These are phyloP conservation scores for Xylaria cubensis DNA, from an alignment of 495 filamentous ascomycete species.

Conservation along the genomic window DNA sequence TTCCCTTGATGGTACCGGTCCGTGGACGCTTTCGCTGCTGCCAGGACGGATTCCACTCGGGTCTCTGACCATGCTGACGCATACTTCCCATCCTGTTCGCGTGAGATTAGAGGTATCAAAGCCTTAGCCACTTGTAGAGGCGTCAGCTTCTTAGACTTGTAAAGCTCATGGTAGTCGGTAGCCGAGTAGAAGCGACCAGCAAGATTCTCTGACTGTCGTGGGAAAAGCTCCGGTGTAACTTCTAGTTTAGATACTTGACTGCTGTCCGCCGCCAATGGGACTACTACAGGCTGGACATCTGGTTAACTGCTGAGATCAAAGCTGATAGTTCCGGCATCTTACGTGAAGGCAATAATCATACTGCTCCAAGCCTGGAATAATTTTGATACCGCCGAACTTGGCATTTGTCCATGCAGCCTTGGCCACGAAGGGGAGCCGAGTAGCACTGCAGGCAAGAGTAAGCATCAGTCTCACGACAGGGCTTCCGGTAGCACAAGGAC, in stretches of 20 bases:
- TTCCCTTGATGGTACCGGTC: constrained; percentile 69
- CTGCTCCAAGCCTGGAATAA: constrained; percentile 62
- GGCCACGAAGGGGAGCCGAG: constrained; percentile 35
- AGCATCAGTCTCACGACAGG: constrained; percentile 2
- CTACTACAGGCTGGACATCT: constrained; percentile 70
- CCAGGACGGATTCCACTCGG: constrained; percentile 63
- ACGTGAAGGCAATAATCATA: constrained; percentile 68
- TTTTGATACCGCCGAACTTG: constrained; percentile 68
- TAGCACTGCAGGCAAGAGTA: constrained; percentile 35
- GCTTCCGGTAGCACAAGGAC: background rate
- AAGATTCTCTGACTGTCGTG: constrained; percentile 44
- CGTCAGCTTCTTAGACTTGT: constrained; percentile 69
- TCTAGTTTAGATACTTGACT: constrained; percentile 36
- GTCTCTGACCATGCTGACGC: constrained; percentile 69
- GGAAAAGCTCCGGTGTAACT: constrained; percentile 45
- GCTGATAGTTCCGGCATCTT: background rate
- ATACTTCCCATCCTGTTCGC: constrained; percentile 65
- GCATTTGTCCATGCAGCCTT: constrained; percentile 70
- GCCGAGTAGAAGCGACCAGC: constrained; percentile 67
- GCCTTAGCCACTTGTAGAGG: constrained; percentile 73
- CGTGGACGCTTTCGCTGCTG: constrained; percentile 74
- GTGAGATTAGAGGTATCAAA: constrained; percentile 71
- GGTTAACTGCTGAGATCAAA: background rate
- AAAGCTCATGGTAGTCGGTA: constrained; percentile 78
- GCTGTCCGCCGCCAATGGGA: constrained; percentile 58